Evolutionary conservation across 176 grass and related monocot species (phyloP).

Genomic region (Juncus inflexus): DNA sequence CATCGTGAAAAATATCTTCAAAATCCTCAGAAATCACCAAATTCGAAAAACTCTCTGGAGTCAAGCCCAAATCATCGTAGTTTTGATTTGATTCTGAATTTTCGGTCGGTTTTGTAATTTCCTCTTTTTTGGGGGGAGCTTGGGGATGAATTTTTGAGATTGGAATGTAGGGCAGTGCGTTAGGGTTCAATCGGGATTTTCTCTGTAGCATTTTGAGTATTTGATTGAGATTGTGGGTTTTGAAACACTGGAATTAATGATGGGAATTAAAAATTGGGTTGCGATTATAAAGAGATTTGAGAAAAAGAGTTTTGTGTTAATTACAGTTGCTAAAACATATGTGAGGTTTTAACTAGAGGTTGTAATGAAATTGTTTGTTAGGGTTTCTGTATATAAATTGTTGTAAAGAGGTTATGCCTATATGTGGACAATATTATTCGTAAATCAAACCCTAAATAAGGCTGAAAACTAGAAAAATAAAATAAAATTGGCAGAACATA

Average conservation of each 20-base stretch:
- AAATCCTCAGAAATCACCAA: conserved; percentile 27
- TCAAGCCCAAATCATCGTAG: conserved; percentile 11
- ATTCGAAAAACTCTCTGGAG: conserved; percentile 23
- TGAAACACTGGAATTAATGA: neutral
- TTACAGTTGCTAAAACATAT: conserved; percentile 12
- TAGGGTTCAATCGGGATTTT: conserved; percentile 22
- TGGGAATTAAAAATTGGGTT: neutral
- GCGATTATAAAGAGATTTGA: neutral
- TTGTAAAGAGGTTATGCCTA: conserved; percentile 4
- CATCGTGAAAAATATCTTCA: conserved; percentile 28
- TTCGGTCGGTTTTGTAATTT: neutral
- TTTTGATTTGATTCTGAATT: neutral
- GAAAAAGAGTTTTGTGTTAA: conserved; percentile 14
- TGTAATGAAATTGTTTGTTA: conserved; percentile 7
- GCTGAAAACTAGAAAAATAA: conserved; percentile 14
- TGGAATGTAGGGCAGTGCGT: conserved; percentile 18
- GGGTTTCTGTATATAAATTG: neutral
- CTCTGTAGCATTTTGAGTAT: conserved; percentile 7
- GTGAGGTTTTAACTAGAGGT: conserved; percentile 12
- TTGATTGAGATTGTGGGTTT: neutral
- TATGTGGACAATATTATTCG: conserved; percentile 5
- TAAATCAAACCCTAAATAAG: neutral
- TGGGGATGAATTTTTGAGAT: conserved; percentile 13
- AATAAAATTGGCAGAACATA: neutral
- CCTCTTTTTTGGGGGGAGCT: neutral